phyloP scores from a whole-genome alignment of 2,329 filamentous ascomycete species.

The Colletotrichum aenigma region DNA sequence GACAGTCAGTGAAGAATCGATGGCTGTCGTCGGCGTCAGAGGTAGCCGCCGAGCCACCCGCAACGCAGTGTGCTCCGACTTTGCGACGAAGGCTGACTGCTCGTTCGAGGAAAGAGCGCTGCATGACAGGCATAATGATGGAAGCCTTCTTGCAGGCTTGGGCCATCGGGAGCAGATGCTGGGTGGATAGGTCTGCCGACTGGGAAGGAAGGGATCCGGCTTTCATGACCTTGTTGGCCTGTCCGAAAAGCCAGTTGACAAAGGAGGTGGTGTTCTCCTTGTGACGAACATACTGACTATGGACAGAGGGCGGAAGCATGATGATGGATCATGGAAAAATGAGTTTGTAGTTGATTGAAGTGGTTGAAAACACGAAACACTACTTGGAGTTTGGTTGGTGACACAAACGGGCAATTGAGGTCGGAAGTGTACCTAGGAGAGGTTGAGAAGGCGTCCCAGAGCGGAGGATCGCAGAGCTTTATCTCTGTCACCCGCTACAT shows the following conservation, averaged over 20 bases:
- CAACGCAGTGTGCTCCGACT: background rate
- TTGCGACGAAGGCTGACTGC: background rate
- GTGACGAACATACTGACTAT: background rate
- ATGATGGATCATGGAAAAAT: background rate
- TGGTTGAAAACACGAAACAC: background rate
- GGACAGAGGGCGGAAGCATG: background rate
- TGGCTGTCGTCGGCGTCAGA: background rate
- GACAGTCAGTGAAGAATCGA: background rate
- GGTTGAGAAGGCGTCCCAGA: background rate
- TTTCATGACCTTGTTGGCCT: background rate
- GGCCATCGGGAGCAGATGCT: background rate
- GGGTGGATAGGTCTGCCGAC: background rate
- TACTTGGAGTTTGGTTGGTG: background rate
- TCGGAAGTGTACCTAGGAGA: background rate
- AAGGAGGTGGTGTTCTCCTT: background rate
- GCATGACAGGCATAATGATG: background rate
- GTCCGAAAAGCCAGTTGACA: background rate
- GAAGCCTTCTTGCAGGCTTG: background rate
- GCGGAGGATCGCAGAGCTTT: background rate
- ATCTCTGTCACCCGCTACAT: background rate
- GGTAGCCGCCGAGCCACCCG: background rate
- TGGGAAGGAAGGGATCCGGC: background rate
- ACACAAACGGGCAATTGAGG: background rate
- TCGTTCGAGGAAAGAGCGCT: background rate
- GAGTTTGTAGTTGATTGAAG: background rate